Evolutionary conservation across 495 filamentous ascomycete genomes (phyloP).

Genomic region (Annulohypoxylon bovei): DNA sequence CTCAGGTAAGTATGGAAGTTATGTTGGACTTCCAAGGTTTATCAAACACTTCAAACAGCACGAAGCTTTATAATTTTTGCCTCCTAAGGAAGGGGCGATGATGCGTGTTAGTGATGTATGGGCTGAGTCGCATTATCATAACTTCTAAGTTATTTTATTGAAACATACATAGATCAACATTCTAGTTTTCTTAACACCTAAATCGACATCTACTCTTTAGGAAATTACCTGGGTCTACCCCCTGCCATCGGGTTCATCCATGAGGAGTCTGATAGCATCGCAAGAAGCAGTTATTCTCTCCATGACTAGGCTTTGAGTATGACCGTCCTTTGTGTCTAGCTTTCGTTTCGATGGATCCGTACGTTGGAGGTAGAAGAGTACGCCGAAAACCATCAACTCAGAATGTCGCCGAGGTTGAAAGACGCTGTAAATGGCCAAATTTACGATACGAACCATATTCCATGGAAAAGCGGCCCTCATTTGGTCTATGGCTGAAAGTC

Average conservation of each 20-base stretch:
- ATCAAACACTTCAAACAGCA: no score
- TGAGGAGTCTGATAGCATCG: neutral
- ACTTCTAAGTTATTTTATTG: no score
- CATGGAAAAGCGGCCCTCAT: constrained; percentile 52
- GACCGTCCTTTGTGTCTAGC: neutral
- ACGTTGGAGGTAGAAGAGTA: constrained; percentile 28
- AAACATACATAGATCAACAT: neutral
- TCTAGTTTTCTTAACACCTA: neutral
- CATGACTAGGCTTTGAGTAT: neutral
- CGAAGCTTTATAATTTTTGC: no score
- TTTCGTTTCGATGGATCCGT: constrained; percentile 26
- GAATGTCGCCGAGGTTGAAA: neutral
- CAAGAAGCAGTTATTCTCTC: neutral
- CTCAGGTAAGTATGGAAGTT: neutral
- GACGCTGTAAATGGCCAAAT: neutral
- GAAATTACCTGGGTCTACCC: neutral
- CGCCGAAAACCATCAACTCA: constrained; percentile 1
- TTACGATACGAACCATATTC: constrained; percentile 27
- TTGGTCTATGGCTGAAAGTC: constrained; percentile 56
- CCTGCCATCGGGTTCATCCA: neutral
- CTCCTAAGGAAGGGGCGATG: neutral
- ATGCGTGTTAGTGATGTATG: neutral
- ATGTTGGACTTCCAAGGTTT: neutral
- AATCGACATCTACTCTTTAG: neutral
- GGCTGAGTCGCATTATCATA: no score